These are phyloP conservation scores for Stemphylium lycopersici DNA, from an alignment of 2,329 filamentous ascomycete species.

Conservation along the genomic window DNA sequence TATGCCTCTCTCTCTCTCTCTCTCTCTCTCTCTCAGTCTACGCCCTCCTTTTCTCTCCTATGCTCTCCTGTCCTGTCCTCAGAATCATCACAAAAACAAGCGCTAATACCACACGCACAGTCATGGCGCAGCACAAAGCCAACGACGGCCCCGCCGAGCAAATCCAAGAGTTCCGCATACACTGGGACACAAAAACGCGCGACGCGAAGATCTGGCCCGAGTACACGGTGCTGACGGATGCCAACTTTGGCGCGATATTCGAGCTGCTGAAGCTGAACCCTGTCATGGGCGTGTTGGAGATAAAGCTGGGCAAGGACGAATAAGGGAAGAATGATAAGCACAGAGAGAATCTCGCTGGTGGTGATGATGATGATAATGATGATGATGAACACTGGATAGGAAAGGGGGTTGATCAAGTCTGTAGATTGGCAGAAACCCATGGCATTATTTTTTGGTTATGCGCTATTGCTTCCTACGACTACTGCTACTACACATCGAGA, in stretches of 20 bases:
- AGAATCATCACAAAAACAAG: no score
- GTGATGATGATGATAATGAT: no score
- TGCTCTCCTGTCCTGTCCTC: background rate
- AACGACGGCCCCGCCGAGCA: conserved; percentile 24
- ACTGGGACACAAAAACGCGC: conserved; percentile 37
- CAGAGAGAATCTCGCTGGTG: no score
- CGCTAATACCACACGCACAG: conserved; percentile 8
- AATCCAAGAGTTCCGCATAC: conserved; percentile 40
- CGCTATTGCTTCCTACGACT: background rate
- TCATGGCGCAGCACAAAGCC: conserved; percentile 43
- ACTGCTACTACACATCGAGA: background rate
- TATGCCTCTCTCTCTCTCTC: conserved; percentile 12
- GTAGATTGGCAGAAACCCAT: background rate
- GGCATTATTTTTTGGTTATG: background rate
- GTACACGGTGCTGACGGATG: conserved; percentile 42
- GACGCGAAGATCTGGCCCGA: conserved; percentile 45
- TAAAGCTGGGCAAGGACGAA: conserved; percentile 40
- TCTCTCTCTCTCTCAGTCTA: background rate
- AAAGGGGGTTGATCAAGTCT: no score
- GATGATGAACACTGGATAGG: background rate
- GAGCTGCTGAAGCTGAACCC: conserved; percentile 35
- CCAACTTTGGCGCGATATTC: conserved; percentile 36
- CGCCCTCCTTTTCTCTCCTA: background rate
- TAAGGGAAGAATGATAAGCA: no score
- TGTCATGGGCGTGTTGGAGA: conserved; percentile 40